These are phyloP conservation scores for Nepenthes mirabilis DNA, from an alignment of 148 eudicot species.

Conservation along the genomic window DNA sequence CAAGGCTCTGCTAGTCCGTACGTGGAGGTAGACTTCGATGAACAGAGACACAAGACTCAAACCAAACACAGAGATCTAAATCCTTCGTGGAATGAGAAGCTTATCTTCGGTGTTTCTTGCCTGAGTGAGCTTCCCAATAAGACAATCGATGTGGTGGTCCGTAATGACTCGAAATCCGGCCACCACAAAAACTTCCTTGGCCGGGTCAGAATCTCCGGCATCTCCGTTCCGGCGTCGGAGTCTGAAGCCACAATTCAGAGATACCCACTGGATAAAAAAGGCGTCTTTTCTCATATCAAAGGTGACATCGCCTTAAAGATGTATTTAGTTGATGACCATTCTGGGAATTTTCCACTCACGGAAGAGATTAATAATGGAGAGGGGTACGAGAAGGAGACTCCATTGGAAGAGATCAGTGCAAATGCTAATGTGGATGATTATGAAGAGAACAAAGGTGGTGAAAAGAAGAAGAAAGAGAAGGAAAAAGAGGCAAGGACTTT, in stretches of 20 bases:
- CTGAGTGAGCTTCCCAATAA: conserved; percentile 14
- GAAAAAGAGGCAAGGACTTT: conserved; percentile 51
- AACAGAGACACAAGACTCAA: conserved; percentile 33
- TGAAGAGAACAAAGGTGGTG: neutral
- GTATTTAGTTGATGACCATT: conserved; percentile 17
- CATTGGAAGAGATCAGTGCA: conserved; percentile 22
- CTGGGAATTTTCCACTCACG: neutral
- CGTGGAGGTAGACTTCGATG: conserved; percentile 56
- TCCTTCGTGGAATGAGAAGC: conserved; percentile 63
- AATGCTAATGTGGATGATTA: conserved; percentile 8
- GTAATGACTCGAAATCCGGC: conserved; percentile 31
- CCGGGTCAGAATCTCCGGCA: conserved; percentile 65
- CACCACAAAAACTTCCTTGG: conserved; percentile 54
- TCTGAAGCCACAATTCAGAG: conserved; percentile 34
- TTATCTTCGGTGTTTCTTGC: conserved; percentile 35
- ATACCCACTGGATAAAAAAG: conserved; percentile 80
- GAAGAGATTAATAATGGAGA: neutral
- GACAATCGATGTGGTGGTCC: conserved; percentile 40
- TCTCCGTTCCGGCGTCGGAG: conserved; percentile 32
- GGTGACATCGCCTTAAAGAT: conserved; percentile 69
- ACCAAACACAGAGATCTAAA: conserved; percentile 60
- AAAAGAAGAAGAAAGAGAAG: conserved; percentile 25
- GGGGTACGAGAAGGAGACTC: conserved; percentile 4
- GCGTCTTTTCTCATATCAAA: conserved; percentile 59
- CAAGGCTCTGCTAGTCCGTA: conserved; percentile 82